A percentile compares a stretch with the other conserved stretches of the same genome.
Evolutionary conservation across 2,329 filamentous ascomycete genomes (phyloP).

Genomic region (Botrytis medusae): DNA sequence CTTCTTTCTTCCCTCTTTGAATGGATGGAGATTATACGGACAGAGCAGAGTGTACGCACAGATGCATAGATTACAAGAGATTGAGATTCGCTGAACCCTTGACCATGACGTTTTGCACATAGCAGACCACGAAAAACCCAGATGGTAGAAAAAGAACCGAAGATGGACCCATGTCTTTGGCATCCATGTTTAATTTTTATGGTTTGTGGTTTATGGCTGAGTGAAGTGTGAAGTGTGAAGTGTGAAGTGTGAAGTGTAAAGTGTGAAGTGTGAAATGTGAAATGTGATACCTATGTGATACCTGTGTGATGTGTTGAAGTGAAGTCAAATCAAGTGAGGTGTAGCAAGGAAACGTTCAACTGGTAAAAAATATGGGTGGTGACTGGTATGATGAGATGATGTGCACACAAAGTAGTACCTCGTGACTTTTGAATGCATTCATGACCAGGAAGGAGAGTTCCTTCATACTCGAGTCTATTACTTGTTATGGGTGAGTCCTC

Average conservation of each 20-base stretch:
- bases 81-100: slow-evolving; percentile 7
- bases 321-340: background rate
- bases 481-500: background rate
- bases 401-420: background rate
- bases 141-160: background rate
- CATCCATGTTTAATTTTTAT: background rate
- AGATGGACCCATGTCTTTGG: background rate
- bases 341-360: background rate
- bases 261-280: background rate
- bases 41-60: background rate
- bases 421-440: background rate
- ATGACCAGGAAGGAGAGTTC: background rate
- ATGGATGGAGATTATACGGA: background rate
- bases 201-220: background rate
- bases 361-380: background rate
- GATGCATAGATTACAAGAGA: background rate
- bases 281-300: too few species aligned
- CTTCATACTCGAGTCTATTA: background rate
- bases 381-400: too few species aligned
- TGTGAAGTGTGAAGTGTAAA: background rate
- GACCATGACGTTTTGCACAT: slow-evolving; percentile 3
- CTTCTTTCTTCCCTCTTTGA: background rate
- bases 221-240: background rate
- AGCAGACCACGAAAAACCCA: background rate
- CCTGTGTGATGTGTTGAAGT: background rate